Base-by-base conservation (phyloP, 371 early-diverging fungal species). In the Haplosporangium sp. region DNA sequence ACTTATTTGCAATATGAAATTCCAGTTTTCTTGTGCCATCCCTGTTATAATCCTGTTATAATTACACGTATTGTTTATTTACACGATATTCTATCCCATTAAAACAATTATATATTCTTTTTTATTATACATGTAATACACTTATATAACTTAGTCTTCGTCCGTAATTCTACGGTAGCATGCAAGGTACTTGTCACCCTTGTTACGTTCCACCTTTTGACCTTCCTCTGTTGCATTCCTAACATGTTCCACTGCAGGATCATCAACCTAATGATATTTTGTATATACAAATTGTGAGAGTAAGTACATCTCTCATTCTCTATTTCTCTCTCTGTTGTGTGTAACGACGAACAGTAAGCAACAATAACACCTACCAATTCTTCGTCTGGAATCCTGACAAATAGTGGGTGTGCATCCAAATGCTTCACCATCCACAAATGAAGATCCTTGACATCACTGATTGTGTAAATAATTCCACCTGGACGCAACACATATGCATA, bases 371-470 rank as follows among this genome's bases (percentile, higher is more conserved):
- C 52, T 74, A 92, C 91, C 69, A 93, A 84, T 79, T 97, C 98
- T 74, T 93, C 94, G 27, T 97, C 92, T 5, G 93, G 74, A 59
- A 98, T 89, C 61, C 94, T 88, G 77, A 94, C 92, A 84, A 98
- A 99, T 67, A 99, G 86, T 15, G 98, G 97, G 85, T 97, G 97
- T 11, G 88, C 92, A 52, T 97, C 97, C 61, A 98, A 85, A 72
- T 98, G 97, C 84, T 94, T 92, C 34, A 95, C 94, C 96, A 96
- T 99, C 99, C 99, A 98, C 70, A 93, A 88, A 71, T 95, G 95
- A 66, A 99, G 89, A 72, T 96, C 98, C 72, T 91, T 88, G 38
- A 99, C 99, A 86, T 96, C 96, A 20, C 98, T 98, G 67, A 95
- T 95, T n/a, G 96, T 96, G 72, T 99, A 98, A 37, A 98, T 74